A percentile compares a stretch with the other conserved stretches of the same genome.
Evolutionary conservation across 2,329 filamentous ascomycete genomes (phyloP).

Genomic region (Helotiales sp.): DNA sequence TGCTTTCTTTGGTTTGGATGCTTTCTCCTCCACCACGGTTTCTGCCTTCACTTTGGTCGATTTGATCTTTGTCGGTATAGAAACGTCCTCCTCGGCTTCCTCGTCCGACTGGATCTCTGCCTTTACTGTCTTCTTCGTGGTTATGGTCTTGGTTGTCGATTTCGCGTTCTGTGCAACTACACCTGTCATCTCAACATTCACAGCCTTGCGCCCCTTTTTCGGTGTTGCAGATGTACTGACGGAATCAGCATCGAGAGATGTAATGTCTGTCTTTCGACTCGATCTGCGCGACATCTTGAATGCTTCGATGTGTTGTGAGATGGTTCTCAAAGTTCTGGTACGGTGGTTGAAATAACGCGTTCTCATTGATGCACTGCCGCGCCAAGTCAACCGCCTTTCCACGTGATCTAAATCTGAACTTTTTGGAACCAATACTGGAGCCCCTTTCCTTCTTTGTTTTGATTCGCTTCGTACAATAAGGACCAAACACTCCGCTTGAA

Average conservation of each 20-base stretch:
- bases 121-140: constrained; percentile 26
- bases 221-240: constrained; percentile 7
- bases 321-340: background rate
- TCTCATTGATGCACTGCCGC: background rate
- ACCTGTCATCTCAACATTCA: constrained; percentile 27
- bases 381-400: background rate
- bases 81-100: background rate
- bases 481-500: background rate
- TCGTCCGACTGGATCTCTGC: constrained; percentile 22
- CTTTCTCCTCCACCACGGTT: constrained; percentile 25
- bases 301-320: constrained; percentile 9
- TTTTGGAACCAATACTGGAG: background rate
- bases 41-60: constrained; percentile 32
- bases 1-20: constrained; percentile 30
- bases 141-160: constrained; percentile 17
- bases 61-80: constrained; percentile 23
- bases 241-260: constrained; percentile 7
- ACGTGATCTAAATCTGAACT: too few species aligned
- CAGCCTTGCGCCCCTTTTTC: constrained; percentile 27
- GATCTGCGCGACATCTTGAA: constrained; percentile 39
- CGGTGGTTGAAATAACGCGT: background rate
- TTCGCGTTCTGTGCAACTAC: constrained; percentile 22
- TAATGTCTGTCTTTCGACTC: constrained; percentile 28
- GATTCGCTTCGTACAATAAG: background rate
- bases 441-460: background rate